Percentiles rank a stretch among this genome's conserved stretches.
Evolutionary conservation across 768 basidiomycete species (phyloP).

Genomic region (Royoungia palumana): DNA sequence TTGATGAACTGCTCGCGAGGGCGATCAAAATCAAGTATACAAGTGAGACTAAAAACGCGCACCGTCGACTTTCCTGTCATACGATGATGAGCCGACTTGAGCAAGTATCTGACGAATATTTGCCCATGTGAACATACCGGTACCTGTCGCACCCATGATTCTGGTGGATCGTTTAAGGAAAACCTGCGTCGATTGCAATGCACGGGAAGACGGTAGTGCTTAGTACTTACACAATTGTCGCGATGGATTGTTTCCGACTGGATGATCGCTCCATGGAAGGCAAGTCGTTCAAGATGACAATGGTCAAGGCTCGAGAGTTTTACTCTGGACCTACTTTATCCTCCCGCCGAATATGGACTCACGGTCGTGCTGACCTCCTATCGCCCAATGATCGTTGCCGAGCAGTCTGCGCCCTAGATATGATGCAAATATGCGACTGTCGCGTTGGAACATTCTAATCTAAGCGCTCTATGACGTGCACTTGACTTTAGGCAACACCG

Average conservation of each 20-base stretch:
- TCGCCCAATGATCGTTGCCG: background rate
- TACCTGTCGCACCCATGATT: conserved; percentile 4
- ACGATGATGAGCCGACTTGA: background rate
- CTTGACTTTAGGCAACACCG: background rate
- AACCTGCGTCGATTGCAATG: background rate
- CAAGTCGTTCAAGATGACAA: background rate
- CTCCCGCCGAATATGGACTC: too few species aligned
- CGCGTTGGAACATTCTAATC: background rate
- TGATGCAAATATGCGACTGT: background rate
- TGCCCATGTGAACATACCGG: background rate
- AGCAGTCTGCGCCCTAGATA: background rate
- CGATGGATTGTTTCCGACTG: background rate
- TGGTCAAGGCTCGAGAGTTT: background rate
- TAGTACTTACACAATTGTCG: background rate
- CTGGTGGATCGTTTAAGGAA: background rate
- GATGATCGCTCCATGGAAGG: background rate
- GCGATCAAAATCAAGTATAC: background rate
- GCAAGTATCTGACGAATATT: background rate
- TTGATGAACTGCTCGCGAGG: conserved; percentile 3
- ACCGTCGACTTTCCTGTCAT: conserved; percentile 8
- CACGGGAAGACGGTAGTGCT: background rate
- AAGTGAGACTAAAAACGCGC: background rate
- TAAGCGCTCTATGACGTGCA: too few species aligned
- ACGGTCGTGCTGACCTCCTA: background rate
- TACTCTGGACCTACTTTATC: background rate